Evolutionary conservation across 2,329 filamentous ascomycete species (phyloP), one percentile per base, ranked within the genome.

Genomic region (Cercospora janseana): DNA sequence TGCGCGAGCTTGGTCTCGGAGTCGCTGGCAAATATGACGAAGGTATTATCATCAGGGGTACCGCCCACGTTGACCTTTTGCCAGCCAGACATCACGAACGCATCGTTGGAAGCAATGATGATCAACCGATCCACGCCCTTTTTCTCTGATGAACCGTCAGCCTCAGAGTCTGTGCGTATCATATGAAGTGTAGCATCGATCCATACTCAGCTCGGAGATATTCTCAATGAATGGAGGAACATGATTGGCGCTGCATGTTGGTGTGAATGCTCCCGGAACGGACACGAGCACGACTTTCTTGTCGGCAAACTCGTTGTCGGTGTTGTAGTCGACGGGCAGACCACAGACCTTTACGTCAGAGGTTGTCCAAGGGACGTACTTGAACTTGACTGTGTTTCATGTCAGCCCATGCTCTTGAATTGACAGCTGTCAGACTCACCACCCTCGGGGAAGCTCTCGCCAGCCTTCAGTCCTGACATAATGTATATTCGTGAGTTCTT

Each of bases 361-460:
- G 18, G 46, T 50, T 35, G 48, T 56, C 52, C 56, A 58, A 31
- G 56, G 52, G 38, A 58, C 52, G 53, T 58, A 58, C 51, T 58
- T 58, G 51, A 58, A 58, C 56, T 58, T 55, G 46, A 58, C 56
- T 58, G 42, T n/a, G n/a, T n/a, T n/a, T n/a, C n/a, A n/a, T n/a
- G n/a, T n/a, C n/a, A n/a, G n/a, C n/a, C 16, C 15, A 16, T 16
- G 16, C 10, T 42, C 13, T 16, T 54, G 41, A 54, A 37, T 24
- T 16, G 23, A 41, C n/a, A 42, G 7, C 13, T 28, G 12, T n/a
- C 13, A 15, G 15, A 46, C 56, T 37, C 27, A 58, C 53, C 56
- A 43, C 56, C 56, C 48, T 54, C 52, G 18, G 56, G 56, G 46
- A 58, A 58, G 40, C 21, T 37, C 48, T 56, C 50, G 50, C 56